Percentiles rank a stretch among this genome's conserved stretches.
These are phyloP conservation scores for Plenodomus biglobosus DNA, from an alignment of 2,329 filamentous ascomycete genomes.

Conservation along the genomic window DNA sequence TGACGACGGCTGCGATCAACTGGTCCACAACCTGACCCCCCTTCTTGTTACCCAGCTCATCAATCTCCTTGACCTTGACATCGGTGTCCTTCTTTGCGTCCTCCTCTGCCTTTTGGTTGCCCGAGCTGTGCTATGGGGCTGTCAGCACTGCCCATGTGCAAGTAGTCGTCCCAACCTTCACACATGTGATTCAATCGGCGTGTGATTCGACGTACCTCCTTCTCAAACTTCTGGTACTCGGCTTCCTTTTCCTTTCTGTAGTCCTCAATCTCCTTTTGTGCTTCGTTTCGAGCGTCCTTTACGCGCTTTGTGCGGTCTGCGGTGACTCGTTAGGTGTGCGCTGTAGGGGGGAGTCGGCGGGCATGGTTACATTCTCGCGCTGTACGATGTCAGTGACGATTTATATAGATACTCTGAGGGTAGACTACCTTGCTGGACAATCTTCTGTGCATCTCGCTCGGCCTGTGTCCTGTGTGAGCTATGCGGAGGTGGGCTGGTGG, in stretches of 20 bases:
- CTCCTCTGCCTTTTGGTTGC: constrained; percentile 73
- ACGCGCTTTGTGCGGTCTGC: constrained; percentile 92
- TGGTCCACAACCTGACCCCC: constrained; percentile 80
- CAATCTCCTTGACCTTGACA: constrained; percentile 77
- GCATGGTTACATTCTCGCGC: constrained; percentile 77
- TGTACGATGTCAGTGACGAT: constrained; percentile 43
- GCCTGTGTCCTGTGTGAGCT: constrained; percentile 63
- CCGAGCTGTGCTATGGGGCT: constrained; percentile 76
- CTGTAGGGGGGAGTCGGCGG: constrained; percentile 4
- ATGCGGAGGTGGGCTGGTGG: constrained; percentile 20
- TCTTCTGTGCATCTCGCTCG: constrained; percentile 98
- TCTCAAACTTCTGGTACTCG: constrained; percentile 93
- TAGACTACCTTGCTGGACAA: constrained; percentile 83
- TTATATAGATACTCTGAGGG: constrained; percentile 7
- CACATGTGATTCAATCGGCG: neutral
- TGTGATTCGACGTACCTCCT: constrained; percentile 57
- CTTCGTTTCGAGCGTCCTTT: constrained; percentile 93
- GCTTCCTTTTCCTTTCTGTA: constrained; percentile 88
- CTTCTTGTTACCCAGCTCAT: constrained; percentile 74
- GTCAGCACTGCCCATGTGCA: constrained; percentile 16
- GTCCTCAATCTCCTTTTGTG: constrained; percentile 95
- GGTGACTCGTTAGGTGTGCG: constrained; percentile 19
- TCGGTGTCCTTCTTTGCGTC: constrained; percentile 81
- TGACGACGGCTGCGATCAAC: constrained; percentile 80
- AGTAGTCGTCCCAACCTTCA: neutral